Base-by-base conservation (phyloP, 2,329 filamentous ascomycete species). In the Ambrosiella beaveri region DNA sequence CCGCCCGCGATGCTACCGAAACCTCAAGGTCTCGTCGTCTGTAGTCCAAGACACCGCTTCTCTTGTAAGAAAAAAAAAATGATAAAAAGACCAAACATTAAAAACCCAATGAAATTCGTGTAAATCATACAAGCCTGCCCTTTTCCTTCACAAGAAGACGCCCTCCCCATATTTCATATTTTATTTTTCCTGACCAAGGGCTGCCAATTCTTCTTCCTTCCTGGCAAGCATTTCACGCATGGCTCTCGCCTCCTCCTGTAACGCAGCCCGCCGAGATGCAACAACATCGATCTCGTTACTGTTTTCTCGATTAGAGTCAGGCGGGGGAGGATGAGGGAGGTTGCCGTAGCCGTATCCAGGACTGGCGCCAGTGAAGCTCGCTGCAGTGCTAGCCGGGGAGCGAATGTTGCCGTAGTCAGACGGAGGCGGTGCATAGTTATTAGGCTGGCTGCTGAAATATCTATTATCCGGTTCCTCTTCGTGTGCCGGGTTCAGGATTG, bases 221-320 rank as follows among this genome's bases (percentile, higher is more conserved):
- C 80, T 83, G 8, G 81, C 76, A 37, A 90, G 73, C 68, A 85
- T 74, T 67, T 84, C 80, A 41, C 85, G 77, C 81, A 93, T 93
- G 56, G 75, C 75, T 65, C 90, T 85, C 0, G 86, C 82, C 67
- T 94, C 87, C 27, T 81, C 75, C 66, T 84, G 78, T 54, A 94
- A 71, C 53, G 81, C 77, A 7, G 78, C 79, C 54, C 84, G 76
- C 58, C 81, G 76, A 62, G 77, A 75, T 63, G 78, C 83, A 7
- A 73, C 45, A 11, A 38, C 17, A 4, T 62, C 60, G 12, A 54
- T 51, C 11, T 62, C 60, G 12, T n/a, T 27, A 45, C 60, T 61
- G 7, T 45, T 54, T 17, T 62, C 61, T 11, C 55, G 13, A 2
- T 17, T 54, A 15, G 35, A n/a, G 5, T 59, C 37, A 19, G 52